Conservation (phyloP, 345 rosid genomes). For the Acer yangbiense region DNA sequence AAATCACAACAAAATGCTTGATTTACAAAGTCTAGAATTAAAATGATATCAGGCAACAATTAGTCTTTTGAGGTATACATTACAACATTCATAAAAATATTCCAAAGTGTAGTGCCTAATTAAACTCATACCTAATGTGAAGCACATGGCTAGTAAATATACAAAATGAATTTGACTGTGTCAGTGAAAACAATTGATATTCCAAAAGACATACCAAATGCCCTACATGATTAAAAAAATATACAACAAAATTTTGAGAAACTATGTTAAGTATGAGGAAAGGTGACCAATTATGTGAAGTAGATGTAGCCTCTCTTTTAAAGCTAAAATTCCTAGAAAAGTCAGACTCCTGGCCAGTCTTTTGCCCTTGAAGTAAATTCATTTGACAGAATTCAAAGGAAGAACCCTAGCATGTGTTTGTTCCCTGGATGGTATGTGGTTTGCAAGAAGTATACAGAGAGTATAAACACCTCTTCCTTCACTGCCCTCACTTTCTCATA, state of each 20-base stretch:
- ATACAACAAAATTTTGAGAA: not conserved
- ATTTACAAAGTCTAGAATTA: not conserved
- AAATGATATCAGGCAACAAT: slow-evolving; percentile 1
- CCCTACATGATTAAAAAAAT: not conserved
- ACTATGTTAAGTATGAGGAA: not conserved
- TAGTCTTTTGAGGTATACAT: not conserved
- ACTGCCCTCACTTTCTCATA: not conserved
- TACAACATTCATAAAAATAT: not conserved
- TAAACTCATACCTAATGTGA: not conserved
- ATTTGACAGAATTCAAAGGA: not conserved
- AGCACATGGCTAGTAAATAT: not conserved
- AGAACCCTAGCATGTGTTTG: not conserved
- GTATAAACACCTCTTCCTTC: not conserved
- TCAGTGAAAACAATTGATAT: not conserved
- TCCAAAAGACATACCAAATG: not conserved
- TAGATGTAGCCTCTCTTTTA: not conserved
- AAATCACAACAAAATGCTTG: slow-evolving; percentile 26
- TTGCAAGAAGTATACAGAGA: not conserved
- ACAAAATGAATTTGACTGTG: not conserved
- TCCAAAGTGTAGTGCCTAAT: not conserved
- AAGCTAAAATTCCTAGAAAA: not conserved
- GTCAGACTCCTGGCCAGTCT: not conserved
- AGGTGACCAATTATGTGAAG: not conserved
- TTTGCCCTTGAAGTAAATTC: not conserved
- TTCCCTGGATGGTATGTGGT: not conserved